Evolutionary conservation across 1,284 basidiomycete species (phyloP).

Genomic region (Cryptococcus sp.): DNA sequence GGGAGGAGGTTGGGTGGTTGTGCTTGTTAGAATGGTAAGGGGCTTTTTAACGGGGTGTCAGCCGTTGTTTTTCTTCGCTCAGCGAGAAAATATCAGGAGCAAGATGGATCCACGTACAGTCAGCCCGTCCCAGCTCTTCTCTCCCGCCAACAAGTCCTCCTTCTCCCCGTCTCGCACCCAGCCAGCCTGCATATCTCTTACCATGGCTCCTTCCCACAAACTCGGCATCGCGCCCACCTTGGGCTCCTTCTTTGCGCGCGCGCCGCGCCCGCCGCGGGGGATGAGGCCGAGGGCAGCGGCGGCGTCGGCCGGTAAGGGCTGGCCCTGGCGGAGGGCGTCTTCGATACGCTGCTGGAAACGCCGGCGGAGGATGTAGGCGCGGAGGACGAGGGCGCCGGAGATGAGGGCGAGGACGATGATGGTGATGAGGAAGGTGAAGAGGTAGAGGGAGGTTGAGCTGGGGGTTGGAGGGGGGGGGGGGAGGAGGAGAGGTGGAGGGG

Average conservation of each 20-base stretch:
- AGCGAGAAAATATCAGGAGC: too few species aligned
- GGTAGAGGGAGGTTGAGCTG: slow-evolving; percentile 41
- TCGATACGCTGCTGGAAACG: slow-evolving; percentile 37
- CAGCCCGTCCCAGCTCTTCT: slow-evolving; percentile 21
- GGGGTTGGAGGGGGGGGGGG: slow-evolving; percentile 14
- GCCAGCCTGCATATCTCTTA: slow-evolving; percentile 16
- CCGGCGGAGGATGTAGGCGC: slow-evolving; percentile 41
- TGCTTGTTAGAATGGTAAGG: slow-evolving; percentile 19
- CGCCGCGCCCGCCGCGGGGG: not conserved
- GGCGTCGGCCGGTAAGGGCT: slow-evolving; percentile 32
- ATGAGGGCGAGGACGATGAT: slow-evolving; percentile 43
- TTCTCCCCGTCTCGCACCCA: not conserved
- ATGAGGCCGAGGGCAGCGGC: slow-evolving; percentile 23
- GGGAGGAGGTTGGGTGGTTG: slow-evolving; percentile 1
- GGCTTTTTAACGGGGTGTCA: slow-evolving; percentile 25
- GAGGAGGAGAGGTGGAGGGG: slow-evolving; percentile 49
- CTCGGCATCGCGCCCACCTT: slow-evolving; percentile 37
- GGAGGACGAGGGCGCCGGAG: slow-evolving; percentile 36
- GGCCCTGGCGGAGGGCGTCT: slow-evolving; percentile 39
- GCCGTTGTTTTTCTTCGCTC: too few species aligned
- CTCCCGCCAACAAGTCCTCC: not conserved
- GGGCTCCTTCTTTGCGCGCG: slow-evolving; percentile 20
- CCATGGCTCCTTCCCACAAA: slow-evolving; percentile 42
- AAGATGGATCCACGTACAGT: slow-evolving; percentile 27
- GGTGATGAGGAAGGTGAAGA: slow-evolving; percentile 50